Evolutionary conservation across 768 basidiomycete genomes (phyloP), one percentile per base, ranked within the genome.

Genomic region (Cystofilobasidium bisporidii): DNA sequence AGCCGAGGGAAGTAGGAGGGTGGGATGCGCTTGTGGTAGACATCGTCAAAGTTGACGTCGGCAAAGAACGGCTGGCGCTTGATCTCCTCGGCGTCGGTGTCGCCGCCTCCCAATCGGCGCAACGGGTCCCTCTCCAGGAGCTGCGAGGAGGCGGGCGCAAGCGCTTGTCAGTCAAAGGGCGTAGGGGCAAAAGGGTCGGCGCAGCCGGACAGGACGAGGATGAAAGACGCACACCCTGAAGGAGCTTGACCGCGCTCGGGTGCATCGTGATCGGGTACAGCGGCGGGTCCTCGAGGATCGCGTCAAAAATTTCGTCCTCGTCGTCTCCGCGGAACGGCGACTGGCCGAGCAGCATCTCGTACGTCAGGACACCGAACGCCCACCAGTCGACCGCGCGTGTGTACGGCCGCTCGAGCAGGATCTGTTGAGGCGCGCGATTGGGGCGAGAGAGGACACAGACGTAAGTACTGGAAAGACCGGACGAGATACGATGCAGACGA

Each of bases 231-330:
- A 91, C 93, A 83, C 92, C 92, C 75, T 96, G 92, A 65, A 99
- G 75, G 71, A 98, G 88, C 24, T 91, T 91, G 55, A 98, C 93
- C 10, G 92, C 92, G 73, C 98, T 94, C 63, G 91, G 83, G 11
- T 93, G 96, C 96, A 99, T 99, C 9, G 96, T 97, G 72, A 99
- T 98, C 2, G 96, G 96, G 78, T 98, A 99, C 69, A 99, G 76
- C 32, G 93, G 94, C 76, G 98, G 96, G 74, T 99, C 96, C 77
- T 98, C 96, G 38, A 99, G 79, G 72, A 99, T 98, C 47, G 96
- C 96, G 77, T 99, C 96, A 76, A 98, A 99, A 69, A 99, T 98
- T 81, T 99, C 96, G 75, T 99, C 96, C 77, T 98, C 96, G 72
- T 98, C 96, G 73, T 99, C 96, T 66, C 96, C 96, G 55, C 93